These are phyloP conservation scores for Venturiaceae sp. DNA, from an alignment of 2,329 filamentous ascomycete genomes.

Conservation along the genomic window DNA sequence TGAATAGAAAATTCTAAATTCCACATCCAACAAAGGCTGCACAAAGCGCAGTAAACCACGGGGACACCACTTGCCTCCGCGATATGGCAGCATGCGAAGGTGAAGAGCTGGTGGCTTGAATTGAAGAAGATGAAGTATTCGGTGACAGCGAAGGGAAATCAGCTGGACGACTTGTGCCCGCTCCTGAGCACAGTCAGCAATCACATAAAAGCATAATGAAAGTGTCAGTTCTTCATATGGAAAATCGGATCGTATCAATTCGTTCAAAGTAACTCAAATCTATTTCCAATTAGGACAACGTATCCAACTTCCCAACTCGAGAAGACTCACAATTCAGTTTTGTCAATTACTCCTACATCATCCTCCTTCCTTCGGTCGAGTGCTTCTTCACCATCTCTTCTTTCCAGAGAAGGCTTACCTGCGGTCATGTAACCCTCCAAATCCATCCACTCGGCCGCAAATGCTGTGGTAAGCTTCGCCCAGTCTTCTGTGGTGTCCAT, in stretches of 20 bases:
- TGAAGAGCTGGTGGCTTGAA: not conserved
- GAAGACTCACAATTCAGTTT: slow-evolving; percentile 7
- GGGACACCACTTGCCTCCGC: not conserved
- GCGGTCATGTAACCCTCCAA: slow-evolving; percentile 46
- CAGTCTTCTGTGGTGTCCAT: slow-evolving; percentile 74
- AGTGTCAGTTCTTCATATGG: not conserved
- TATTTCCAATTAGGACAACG: not conserved
- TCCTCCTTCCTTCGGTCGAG: slow-evolving; percentile 3
- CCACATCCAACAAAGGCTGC: not conserved
- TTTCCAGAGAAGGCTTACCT: not conserved
- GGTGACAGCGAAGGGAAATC: not conserved
- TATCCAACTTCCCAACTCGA: not conserved
- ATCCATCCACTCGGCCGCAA: slow-evolving; percentile 88
- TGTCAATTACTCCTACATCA: not conserved
- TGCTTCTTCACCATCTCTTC: not conserved
- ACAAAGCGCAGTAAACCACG: not conserved
- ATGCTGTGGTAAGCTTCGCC: slow-evolving; percentile 73
- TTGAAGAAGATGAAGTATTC: not conserved
- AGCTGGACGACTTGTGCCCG: not conserved
- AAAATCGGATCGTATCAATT: not conserved
- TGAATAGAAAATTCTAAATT: not conserved
- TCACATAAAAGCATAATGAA: too few relatives aligned
- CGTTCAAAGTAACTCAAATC: not conserved
- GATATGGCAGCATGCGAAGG: not conserved
- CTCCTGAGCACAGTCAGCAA: too few relatives aligned